Conservation (phyloP, 2,329 filamentous ascomycete genomes). For the Aspergillus amoenus region DNA sequence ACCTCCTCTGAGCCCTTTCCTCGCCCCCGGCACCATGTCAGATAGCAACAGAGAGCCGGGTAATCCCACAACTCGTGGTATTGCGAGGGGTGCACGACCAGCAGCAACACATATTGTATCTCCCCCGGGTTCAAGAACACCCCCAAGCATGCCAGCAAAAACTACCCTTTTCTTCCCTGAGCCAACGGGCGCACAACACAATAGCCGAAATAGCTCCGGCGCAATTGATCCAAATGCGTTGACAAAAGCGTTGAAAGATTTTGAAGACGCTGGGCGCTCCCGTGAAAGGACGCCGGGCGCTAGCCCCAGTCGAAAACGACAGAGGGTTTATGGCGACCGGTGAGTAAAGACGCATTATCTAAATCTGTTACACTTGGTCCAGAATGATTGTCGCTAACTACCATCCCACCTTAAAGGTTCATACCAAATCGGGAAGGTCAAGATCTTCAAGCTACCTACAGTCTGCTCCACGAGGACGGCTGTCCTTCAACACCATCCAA, state of each 20-base stretch:
- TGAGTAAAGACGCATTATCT: constrained; percentile 35
- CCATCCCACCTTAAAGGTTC: constrained; percentile 60
- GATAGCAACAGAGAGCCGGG: constrained; percentile 21
- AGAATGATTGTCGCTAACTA: constrained; percentile 7
- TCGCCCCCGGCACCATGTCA: constrained; percentile 19
- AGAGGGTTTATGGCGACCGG: constrained; percentile 65
- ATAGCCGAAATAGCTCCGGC: constrained; percentile 43
- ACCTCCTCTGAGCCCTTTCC: constrained; percentile 1
- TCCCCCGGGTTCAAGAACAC: constrained; percentile 60
- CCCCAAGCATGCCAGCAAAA: constrained; percentile 53
- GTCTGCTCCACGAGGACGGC: constrained; percentile 84
- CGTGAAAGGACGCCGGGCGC: constrained; percentile 63
- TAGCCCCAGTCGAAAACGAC: constrained; percentile 68
- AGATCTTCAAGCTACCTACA: constrained; percentile 91
- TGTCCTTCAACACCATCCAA: constrained; percentile 89
- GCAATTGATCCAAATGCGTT: constrained; percentile 60
- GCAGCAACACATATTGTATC: constrained; percentile 36
- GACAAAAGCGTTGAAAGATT: constrained; percentile 60
- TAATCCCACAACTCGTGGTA: constrained; percentile 19
- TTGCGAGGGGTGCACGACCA: constrained; percentile 22
- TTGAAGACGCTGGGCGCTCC: constrained; percentile 59
- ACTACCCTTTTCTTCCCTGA: constrained; percentile 44
- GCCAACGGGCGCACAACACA: constrained; percentile 25
- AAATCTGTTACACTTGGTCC: not conserved
- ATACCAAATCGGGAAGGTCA: constrained; percentile 93